Evolutionary conservation across 768 basidiomycete species (phyloP).

Genomic region (Pholiota microspora): DNA sequence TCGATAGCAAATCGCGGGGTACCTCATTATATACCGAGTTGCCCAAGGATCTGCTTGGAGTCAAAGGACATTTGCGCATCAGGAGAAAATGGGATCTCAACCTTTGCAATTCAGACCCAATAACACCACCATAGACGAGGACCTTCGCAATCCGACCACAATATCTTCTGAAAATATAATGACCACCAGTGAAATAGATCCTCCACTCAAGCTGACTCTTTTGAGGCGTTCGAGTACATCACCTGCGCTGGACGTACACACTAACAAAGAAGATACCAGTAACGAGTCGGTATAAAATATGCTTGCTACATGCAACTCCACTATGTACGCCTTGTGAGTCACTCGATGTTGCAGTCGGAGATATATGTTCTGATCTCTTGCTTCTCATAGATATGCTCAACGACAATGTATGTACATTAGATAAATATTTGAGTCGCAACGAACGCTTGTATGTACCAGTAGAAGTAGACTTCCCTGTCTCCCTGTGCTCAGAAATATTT

Average conservation of each 20-base stretch:
- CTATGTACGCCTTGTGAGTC: background rate
- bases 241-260: background rate
- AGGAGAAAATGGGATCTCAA: constrained; percentile 1
- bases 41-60: constrained; percentile 8
- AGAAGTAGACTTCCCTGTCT: background rate
- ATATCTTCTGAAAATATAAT: background rate
- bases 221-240: background rate
- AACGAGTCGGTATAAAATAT: background rate
- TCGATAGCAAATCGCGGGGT: constrained; percentile 6
- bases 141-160: background rate
- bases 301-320: background rate
- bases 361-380: too few relatives aligned
- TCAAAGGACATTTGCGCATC: constrained; percentile 1
- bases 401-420: background rate
- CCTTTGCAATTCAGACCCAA: background rate
- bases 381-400: background rate
- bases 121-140: background rate
- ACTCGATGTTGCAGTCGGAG: background rate
- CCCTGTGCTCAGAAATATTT: background rate
- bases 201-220: background rate
- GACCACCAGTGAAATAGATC: background rate
- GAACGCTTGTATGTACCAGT: background rate
- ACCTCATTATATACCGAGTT: constrained; percentile 6
- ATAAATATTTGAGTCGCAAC: background rate
- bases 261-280: background rate